Percentiles rank a stretch among this genome's conserved stretches.
phyloP scores from a whole-genome alignment of 2,329 filamentous ascomycete species.

The Epichloe coenophiala region DNA sequence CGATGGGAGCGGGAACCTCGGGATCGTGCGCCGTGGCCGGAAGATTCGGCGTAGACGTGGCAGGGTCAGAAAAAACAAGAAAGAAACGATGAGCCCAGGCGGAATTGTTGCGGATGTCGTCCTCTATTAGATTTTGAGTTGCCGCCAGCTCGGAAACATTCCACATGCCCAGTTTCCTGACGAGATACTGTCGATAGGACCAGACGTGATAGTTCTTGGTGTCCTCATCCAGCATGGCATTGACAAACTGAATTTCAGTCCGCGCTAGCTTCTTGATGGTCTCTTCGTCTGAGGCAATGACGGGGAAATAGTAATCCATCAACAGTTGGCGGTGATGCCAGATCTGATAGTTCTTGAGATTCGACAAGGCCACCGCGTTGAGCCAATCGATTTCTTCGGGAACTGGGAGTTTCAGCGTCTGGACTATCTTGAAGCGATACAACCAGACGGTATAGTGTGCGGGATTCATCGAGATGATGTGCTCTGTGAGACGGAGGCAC shows the following conservation, averaged over 20 bases:
- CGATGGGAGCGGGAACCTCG: conserved; percentile 44
- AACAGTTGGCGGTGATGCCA: conserved; percentile 67
- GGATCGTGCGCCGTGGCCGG: conserved; percentile 39
- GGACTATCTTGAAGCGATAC: conserved; percentile 72
- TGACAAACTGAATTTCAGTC: conserved; percentile 64
- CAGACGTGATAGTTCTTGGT: conserved; percentile 98
- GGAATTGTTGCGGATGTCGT: conserved; percentile 88
- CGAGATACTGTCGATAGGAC: conserved; percentile 73
- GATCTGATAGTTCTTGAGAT: conserved; percentile 98
- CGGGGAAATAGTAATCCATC: conserved; percentile 41
- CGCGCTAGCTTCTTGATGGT: conserved; percentile 43
- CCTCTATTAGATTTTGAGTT: conserved; percentile 57
- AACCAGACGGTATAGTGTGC: conserved; percentile 99
- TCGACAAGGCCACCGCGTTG: conserved; percentile 64
- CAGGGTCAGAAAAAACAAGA: conserved; percentile 60
- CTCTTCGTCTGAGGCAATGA: conserved; percentile 46
- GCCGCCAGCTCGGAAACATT: conserved; percentile 56
- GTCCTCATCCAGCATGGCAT: conserved; percentile 68
- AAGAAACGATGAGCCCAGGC: conserved; percentile 98
- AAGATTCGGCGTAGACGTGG: conserved; percentile 29
- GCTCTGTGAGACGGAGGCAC: conserved; percentile 68
- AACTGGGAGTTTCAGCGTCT: conserved; percentile 51
- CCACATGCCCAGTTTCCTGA: conserved; percentile 54
- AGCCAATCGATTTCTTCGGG: conserved; percentile 71
- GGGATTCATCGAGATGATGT: conserved; percentile 85